phyloP scores from a whole-genome alignment of 306 rosid genomes.

The Carpinus fangiana region DNA sequence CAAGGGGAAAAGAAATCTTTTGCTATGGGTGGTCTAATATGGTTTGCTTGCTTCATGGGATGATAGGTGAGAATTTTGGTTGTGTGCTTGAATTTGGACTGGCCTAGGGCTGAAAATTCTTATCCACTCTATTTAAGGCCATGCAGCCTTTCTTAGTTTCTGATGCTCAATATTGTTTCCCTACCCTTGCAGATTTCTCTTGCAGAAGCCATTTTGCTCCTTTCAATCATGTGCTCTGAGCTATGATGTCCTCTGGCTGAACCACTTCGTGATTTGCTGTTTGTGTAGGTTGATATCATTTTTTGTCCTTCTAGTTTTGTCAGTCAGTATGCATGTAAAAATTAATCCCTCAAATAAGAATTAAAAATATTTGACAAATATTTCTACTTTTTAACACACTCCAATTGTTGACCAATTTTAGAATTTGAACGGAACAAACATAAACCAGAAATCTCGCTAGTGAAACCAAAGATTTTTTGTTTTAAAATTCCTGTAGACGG shows the following conservation, averaged over 20 bases:
- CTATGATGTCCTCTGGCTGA: slow-evolving; percentile 56
- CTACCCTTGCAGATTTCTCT: slow-evolving; percentile 71
- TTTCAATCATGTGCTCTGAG: slow-evolving; percentile 59
- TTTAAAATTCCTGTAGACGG: background rate
- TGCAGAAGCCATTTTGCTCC: slow-evolving; percentile 65
- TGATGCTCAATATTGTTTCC: slow-evolving; percentile 60
- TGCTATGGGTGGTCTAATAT: slow-evolving; percentile 6
- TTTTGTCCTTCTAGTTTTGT: slow-evolving; percentile 13
- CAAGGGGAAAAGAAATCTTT: background rate
- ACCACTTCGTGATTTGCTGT: slow-evolving; percentile 53
- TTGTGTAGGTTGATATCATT: slow-evolving; percentile 50
- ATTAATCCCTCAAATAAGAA: background rate
- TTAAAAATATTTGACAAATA: background rate
- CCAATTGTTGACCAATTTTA: background rate
- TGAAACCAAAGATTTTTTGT: background rate
- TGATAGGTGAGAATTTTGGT: slow-evolving; percentile 41
- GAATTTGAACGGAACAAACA: background rate
- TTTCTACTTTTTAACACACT: background rate
- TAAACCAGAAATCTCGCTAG: background rate
- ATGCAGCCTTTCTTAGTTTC: slow-evolving; percentile 41
- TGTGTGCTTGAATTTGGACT: slow-evolving; percentile 33
- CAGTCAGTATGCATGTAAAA: slow-evolving; percentile 9
- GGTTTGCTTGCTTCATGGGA: slow-evolving; percentile 10
- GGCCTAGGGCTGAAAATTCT: slow-evolving; percentile 43
- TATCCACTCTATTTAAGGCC: slow-evolving; percentile 45